Evolutionary conservation across 192 early-diverging fungal species (phyloP), one percentile per base, ranked within the genome.

Genomic region (Cladochytrium replicatum): DNA sequence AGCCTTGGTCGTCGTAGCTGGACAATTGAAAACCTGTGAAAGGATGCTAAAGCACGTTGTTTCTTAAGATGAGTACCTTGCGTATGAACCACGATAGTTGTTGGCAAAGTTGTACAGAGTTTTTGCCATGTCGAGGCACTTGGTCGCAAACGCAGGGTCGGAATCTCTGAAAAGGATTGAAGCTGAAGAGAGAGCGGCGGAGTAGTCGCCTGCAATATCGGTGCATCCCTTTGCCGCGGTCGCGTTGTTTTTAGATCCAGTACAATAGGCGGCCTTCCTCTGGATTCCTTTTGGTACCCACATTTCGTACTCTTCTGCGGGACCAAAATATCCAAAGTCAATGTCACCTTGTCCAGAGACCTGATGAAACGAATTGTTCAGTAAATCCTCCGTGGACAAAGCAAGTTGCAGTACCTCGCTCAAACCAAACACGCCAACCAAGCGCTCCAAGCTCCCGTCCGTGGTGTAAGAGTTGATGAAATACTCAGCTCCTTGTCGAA

Each of bases 301-400:
- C 46, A 32, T 9, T 32, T 29, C 15, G 27, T 57, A 61, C 27
- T 60, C 55, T 38, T 62, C 60, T 3, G 60, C 54, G 2, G 60
- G 60, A 3, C 60, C 60, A 41, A 51, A 58, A 42, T 62, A 62
- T 15, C 54, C 54, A 25, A 62, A 62, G 32, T 62, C 60, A 9
- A 60, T 31, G 26, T 61, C 60, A n/a, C 21, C 8, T 8, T 41
- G 5, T 2, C 38, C 45, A 27, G n/a, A 3, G 11, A 6, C 22
- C n/a, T n/a, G n/a, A n/a, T n/a, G n/a, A n/a, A n/a, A n/a, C n/a
- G n/a, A n/a, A n/a, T n/a, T n/a, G n/a, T n/a, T n/a, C n/a, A n/a
- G n/a, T n/a, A n/a, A n/a, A n/a, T n/a, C n/a, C n/a, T n/a, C n/a
- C n/a, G n/a, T n/a, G n/a, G n/a, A n/a, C n/a, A n/a, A n/a, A n/a